These are phyloP conservation scores for Stagonosporopsis tanaceti DNA, from an alignment of 2,329 filamentous ascomycete genomes.

Conservation along the genomic window DNA sequence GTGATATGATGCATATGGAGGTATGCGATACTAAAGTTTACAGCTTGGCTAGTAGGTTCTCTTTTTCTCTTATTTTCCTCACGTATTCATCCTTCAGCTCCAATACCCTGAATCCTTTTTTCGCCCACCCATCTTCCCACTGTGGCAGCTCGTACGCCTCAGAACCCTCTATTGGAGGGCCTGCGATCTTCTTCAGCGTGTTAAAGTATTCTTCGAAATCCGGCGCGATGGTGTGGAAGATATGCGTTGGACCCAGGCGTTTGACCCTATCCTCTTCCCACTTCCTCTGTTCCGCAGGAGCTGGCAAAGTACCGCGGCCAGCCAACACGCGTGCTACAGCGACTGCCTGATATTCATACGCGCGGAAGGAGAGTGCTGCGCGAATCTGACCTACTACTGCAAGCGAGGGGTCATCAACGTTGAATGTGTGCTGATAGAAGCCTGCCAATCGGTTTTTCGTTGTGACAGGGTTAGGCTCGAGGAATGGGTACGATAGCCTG, in stretches of 20 bases:
- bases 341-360: conserved; percentile 74
- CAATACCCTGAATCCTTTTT: conserved; percentile 11
- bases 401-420: conserved; percentile 61
- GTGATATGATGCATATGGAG: neutral
- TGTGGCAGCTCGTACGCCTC: conserved; percentile 14
- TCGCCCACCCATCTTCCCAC: conserved; percentile 5
- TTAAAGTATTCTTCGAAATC: conserved; percentile 73
- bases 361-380: conserved; percentile 66
- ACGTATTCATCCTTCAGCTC: conserved; percentile 17
- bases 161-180: conserved; percentile 6
- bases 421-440: conserved; percentile 67
- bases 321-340: conserved; percentile 66
- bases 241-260: conserved; percentile 59
- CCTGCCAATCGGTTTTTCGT: conserved; percentile 64
- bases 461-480: conserved; percentile 52
- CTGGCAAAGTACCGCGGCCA: conserved; percentile 61
- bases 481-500: conserved; percentile 68
- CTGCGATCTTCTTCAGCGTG: conserved; percentile 49
- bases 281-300: conserved; percentile 56
- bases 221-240: conserved; percentile 66
- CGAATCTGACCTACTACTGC: conserved; percentile 66
- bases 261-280: conserved; percentile 65
- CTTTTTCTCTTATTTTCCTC: neutral
- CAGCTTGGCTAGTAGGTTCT: conserved; percentile 1
- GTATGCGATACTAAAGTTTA: neutral